Evolutionary conservation across 306 rosid genomes (phyloP).

Genomic region (Trifolium pratense): DNA sequence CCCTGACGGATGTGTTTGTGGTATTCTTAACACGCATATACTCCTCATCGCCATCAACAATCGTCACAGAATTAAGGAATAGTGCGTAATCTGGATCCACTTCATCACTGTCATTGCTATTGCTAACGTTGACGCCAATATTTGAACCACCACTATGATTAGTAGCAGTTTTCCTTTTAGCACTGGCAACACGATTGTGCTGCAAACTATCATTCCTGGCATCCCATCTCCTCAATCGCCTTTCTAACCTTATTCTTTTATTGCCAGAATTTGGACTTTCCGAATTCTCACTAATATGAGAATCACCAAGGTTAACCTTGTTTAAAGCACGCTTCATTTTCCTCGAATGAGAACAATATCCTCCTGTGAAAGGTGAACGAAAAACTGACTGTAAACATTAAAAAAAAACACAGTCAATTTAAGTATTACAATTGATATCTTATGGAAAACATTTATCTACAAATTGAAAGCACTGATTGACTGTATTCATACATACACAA

Average conservation of each 20-base stretch:
- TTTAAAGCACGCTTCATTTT: constrained; percentile 31
- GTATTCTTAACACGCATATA: constrained; percentile 5
- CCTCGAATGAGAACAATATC: not conserved
- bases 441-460: not conserved
- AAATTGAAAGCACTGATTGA: not conserved
- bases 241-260: constrained; percentile 45
- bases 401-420: not conserved
- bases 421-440: not conserved
- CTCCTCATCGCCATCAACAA: constrained; percentile 41
- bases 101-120: not conserved
- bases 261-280: constrained; percentile 20
- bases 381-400: constrained; percentile 1
- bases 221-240: constrained; percentile 49
- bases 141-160: too few relatives aligned
- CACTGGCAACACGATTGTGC: not conserved
- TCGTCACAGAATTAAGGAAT: not conserved
- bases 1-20: not conserved
- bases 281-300: not conserved
- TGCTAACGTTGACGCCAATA: not conserved
- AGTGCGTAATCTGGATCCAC: not conserved
- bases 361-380: not conserved
- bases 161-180: constrained; percentile 5
- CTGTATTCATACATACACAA: not conserved
- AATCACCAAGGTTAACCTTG: not conserved
- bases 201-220: too few relatives aligned